Base-by-base conservation (phyloP, 2,329 filamentous ascomycete genomes). In the Fusarium camptoceras region DNA sequence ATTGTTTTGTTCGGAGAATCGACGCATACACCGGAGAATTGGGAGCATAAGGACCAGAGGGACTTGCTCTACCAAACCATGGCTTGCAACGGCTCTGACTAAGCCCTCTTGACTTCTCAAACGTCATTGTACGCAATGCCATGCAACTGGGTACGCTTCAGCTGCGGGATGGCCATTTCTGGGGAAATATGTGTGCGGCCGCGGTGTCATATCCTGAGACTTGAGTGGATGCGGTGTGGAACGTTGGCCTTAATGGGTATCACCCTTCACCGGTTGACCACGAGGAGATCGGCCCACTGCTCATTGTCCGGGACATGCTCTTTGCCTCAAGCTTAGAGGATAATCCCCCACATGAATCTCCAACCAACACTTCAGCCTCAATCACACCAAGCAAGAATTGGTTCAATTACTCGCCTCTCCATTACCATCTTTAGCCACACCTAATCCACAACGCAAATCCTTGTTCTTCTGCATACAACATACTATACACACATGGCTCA, bases 341-440 rank as follows among this genome's bases (percentile, higher is more conserved):
- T 74, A 65, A 72, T 74, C 73, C 69, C 72, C 73, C 73, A 71
- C 73, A 73, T 66, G 39, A 47, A 71, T 67, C 68, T 55, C 63
- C 64, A 60, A 62, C 64, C 43, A 51, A 49, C 22, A 65, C 66
- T 73, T 75, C 73, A 75, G 73, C 73, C 71, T 75, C 59, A 66
- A 59, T 57, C 22, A 31, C n/a, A 41, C 44, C 34, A 27, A 56
- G 16, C 41, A 53, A 57, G 55, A 37, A 16, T 55, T 57, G 55
- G 27, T 25, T 31, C 47, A 53, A 47, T 51, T 39, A 51, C 61
- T 66, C 43, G 50, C 37, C 43, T 47, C 51, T 43, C 31, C 34
- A 47, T 58, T 44, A 49, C 24, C 31, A 25, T 51, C 24, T 59
- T 62, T 63, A 48, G 62, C 27, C 61, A 59, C 30, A 25, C 34